Evolutionary conservation across 768 basidiomycete species (phyloP), one percentile per base, ranked within the genome.

Genomic region (Daedaleopsis sinensis): DNA sequence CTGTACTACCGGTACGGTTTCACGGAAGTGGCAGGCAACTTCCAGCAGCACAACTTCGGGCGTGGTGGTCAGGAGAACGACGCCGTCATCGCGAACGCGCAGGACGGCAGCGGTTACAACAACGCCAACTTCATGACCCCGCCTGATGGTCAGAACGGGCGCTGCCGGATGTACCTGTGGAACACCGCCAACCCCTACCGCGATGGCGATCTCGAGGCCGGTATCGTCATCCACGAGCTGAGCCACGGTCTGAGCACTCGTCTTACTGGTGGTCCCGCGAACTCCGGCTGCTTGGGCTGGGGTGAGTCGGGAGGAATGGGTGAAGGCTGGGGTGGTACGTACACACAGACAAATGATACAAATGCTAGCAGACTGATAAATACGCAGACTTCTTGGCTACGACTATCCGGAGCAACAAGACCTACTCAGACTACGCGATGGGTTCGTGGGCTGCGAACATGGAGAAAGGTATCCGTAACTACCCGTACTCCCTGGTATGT

Each of bases 281-380:
- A 96, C 77, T 95, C 93, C 35, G 92, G 91, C 2, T 97, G 96
- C 73, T 86, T 98, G 58, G 94, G 93, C 12, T 98, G 91, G 89
- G 96, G 96, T 54, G 95, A 98, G 78, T 82, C 88, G 27, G 96
- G 96, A 42, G 96, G 95, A 24, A 98, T 98, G 96, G 96, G 96
- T 66, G 94, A 97, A 76, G 95, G 95, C 15, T 97, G 95, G 95
- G 95, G 95, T 64, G 88, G 85, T 83, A 58, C 48, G 78, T 74
- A 0, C 8, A 5, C 44, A 18, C n/a, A 19, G 24, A 7, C 5
- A 23, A 2, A 24, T 24, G 21, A 23, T 15, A 24, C 23, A 49
- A 13, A 4, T 15, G 5, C 47, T 24, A 6, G 23, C 19, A 10
- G 47, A 7, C 12, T 24, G 19, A 24, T 27, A 12, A 11, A 3